phyloP scores from a whole-genome alignment of 2,329 filamentous ascomycete species.

The Diaporthe citrichinensis region DNA sequence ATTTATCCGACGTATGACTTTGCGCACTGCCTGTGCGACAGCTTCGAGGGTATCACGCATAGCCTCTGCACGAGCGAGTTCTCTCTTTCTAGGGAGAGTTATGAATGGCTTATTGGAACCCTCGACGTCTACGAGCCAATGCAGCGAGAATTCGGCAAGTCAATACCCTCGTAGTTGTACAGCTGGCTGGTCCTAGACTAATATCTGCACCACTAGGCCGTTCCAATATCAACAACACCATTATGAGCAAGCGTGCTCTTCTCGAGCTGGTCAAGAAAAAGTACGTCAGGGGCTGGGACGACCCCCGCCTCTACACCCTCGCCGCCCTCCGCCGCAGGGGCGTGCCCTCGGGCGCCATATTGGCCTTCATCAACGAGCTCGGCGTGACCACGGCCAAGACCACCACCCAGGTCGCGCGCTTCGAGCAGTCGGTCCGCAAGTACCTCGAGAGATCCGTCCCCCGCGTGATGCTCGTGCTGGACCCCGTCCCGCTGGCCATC shows the following conservation, averaged over 20 bases:
- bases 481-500: conserved; percentile 86
- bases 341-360: conserved; percentile 87
- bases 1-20: conserved; percentile 98
- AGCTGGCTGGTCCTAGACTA: neutral
- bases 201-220: conserved; percentile 63
- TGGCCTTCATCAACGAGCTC: conserved; percentile 90
- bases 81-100: conserved; percentile 84
- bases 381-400: conserved; percentile 88
- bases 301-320: conserved; percentile 89
- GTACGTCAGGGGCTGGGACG: conserved; percentile 88
- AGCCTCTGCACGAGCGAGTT: conserved; percentile 96
- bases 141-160: conserved; percentile 81
- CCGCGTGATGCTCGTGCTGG: conserved; percentile 90
- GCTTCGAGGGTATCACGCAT: conserved; percentile 91
- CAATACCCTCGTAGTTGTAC: neutral
- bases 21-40: conserved; percentile 90
- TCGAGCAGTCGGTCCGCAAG: conserved; percentile 86
- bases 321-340: conserved; percentile 86
- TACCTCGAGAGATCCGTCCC: conserved; percentile 93
- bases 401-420: conserved; percentile 82
- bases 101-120: conserved; percentile 88
- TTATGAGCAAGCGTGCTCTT: conserved; percentile 88
- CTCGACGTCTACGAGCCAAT: conserved; percentile 90
- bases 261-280: conserved; percentile 77
- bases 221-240: conserved; percentile 86